phyloP scores from a whole-genome alignment of 495 filamentous ascomycete species.

The Usnea hakonensis region DNA sequence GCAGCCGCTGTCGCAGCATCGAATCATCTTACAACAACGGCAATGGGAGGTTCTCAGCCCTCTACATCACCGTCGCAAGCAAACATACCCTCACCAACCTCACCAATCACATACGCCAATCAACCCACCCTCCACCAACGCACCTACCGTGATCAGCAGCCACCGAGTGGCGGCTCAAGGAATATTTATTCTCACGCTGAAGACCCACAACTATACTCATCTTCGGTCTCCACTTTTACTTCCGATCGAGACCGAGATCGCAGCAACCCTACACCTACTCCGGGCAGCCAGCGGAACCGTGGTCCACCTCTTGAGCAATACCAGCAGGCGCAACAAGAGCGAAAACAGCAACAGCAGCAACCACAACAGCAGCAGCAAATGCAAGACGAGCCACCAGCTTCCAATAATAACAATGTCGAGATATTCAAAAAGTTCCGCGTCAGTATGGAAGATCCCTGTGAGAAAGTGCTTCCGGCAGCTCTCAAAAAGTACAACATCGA shows the following conservation, averaged over 20 bases:
- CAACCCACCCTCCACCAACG: conserved; percentile 44
- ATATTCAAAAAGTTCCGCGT: conserved; percentile 99
- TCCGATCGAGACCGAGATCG: conserved; percentile 33
- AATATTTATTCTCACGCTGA: conserved; percentile 39
- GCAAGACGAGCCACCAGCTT: conserved; percentile 35
- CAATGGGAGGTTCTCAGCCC: conserved; percentile 61
- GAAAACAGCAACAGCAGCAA: conserved; percentile 13
- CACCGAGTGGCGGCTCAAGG: conserved; percentile 29
- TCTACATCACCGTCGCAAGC: conserved; percentile 38
- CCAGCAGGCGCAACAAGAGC: conserved; percentile 1
- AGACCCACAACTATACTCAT: conserved; percentile 31
- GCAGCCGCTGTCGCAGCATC: conserved; percentile 64
- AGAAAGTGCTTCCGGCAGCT: conserved; percentile 92
- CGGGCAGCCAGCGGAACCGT: conserved; percentile 11
- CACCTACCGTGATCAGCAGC: conserved; percentile 26
- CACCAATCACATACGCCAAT: conserved; percentile 52
- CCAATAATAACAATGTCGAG: conserved; percentile 55
- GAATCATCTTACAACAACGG: conserved; percentile 60
- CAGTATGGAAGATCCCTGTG: conserved; percentile 93
- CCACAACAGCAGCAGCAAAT: conserved; percentile 12
- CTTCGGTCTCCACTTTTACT: conserved; percentile 18
- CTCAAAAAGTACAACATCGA: conserved; percentile 98
- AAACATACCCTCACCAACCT: conserved; percentile 77
- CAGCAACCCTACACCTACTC: conserved; percentile 34
- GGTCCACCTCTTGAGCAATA: conserved; percentile 8